Evolutionary conservation across 2,329 filamentous ascomycete genomes (phyloP), one percentile per base, ranked within the genome.

Genomic region (Sporothrix pallida): DNA sequence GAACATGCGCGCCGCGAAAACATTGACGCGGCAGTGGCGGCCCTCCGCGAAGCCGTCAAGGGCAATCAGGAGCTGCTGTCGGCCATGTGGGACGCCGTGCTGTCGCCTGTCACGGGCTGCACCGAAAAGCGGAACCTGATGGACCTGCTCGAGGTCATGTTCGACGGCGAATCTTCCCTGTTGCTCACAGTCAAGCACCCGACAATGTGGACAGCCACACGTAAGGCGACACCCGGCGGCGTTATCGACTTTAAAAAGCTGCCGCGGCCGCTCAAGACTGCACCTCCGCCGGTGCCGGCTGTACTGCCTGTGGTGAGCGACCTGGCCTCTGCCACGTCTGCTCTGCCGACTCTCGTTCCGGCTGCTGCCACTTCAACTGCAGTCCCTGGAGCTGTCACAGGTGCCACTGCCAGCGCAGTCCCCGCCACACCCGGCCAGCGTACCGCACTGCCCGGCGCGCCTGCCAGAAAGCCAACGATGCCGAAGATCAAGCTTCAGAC

Each of bases 131-230:
- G 82, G 42, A 85, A 86, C 76, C 76, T 89, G 12, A 78, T 88
- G 52, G 85, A 88, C 75, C 81, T 88, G 50, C 87, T 87, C 77
- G 81, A 82, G 48, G 79, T 86, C 65, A 80, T 89, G 74, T 87
- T 87, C 74, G 83, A 85, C 17, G 80, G 84, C n/a, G 83, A 86
- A 23, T 81, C 83, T 68, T 83, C 83, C 7, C 78, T 88, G 67
- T 77, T 84, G 44, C 76, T 88, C 52, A 85, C 82, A 17, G 78
- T 88, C 73, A 83, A 83, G 72, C 83, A 84, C 72, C 86, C 86
- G 58, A 83, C 80, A 12, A 83, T 82, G 77, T 87, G 85, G 84
- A 83, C 79, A 48, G 83, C 77, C 17, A 65, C 74, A 0, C 78
- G 80, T 17, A 73, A 79, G 75, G 71, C 73, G 75, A 71, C 72